These are phyloP conservation scores for Gyromitra esculenta DNA, from an alignment of 2,329 filamentous ascomycete genomes.

Conservation along the genomic window DNA sequence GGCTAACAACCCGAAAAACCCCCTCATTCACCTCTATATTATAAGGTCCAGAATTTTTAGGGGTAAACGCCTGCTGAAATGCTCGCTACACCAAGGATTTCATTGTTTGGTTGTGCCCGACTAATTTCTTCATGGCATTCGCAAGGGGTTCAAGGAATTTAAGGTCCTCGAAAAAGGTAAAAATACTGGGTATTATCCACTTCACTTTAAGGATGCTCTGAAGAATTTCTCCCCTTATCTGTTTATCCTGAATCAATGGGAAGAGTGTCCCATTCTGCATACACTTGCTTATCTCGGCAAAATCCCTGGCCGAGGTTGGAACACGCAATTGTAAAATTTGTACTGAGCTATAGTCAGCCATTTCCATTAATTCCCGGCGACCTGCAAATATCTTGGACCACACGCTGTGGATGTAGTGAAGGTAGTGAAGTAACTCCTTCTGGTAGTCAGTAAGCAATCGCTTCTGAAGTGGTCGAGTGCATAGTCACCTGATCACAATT, in stretches of 20 bases:
- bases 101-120: conserved; percentile 48
- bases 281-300: conserved; percentile 56
- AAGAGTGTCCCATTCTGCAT: conserved; percentile 60
- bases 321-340: conserved; percentile 59
- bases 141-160: conserved; percentile 59
- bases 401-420: conserved; percentile 59
- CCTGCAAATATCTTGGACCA: conserved; percentile 59
- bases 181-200: conserved; percentile 59
- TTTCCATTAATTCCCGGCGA: conserved; percentile 57
- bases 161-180: conserved; percentile 61
- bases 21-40: conserved; percentile 10
- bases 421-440: conserved; percentile 58
- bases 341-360: conserved; percentile 59
- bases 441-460: background rate
- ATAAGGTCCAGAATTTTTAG: background rate
- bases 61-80: conserved; percentile 9
- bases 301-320: conserved; percentile 58
- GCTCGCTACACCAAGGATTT: conserved; percentile 47
- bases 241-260: conserved; percentile 25
- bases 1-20: conserved; percentile 37
- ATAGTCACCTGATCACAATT: conserved; percentile 59
- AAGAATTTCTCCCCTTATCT: conserved; percentile 4
- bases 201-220: conserved; percentile 22
- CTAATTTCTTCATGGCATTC: conserved; percentile 58
- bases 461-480: conserved; percentile 54